Conservation (phyloP, 108 stramenopile genomes). For the Pseudonitzschia multiseries region DNA sequence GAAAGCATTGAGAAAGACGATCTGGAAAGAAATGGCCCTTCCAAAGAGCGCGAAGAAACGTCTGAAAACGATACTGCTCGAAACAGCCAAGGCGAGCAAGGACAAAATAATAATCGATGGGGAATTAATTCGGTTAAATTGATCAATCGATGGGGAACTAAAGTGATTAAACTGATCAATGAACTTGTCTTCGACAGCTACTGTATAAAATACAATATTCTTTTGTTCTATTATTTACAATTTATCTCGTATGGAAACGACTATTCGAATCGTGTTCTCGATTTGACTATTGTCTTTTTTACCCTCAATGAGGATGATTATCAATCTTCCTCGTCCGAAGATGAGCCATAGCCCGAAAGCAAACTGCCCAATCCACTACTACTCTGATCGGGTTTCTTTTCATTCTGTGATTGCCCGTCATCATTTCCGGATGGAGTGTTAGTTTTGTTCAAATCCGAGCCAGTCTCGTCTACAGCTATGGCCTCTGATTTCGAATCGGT, state of each 20-base stretch:
- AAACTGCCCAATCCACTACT: slow-evolving; percentile 46
- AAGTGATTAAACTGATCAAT: too few species aligned
- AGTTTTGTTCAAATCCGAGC: neutral
- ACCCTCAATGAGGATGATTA: too few species aligned
- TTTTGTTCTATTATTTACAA: too few species aligned
- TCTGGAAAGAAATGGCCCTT: slow-evolving; percentile 31
- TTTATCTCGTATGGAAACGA: too few species aligned
- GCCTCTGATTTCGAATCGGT: neutral
- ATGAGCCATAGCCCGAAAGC: slow-evolving; percentile 67
- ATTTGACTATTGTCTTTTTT: neutral
- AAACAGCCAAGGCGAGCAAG: slow-evolving; percentile 21
- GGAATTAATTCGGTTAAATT: slow-evolving; percentile 29
- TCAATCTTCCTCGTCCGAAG: slow-evolving; percentile 21
- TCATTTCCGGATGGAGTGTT: slow-evolving; percentile 36
- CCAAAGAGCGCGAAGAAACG: slow-evolving; percentile 29
- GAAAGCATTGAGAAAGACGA: slow-evolving; percentile 49
- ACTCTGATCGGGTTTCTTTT: slow-evolving; percentile 15
- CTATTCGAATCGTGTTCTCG: neutral
- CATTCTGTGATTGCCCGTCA: slow-evolving; percentile 22
- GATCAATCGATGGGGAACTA: neutral
- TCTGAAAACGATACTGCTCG: slow-evolving; percentile 31
- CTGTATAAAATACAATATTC: slow-evolving; percentile 11
- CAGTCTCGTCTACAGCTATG: neutral
- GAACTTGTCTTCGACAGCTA: too few species aligned
- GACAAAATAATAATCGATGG: slow-evolving; percentile 39